Evolutionary conservation across 768 basidiomycete species (phyloP), one percentile per base, ranked within the genome.

Genomic region (Naganishia randhawae): DNA sequence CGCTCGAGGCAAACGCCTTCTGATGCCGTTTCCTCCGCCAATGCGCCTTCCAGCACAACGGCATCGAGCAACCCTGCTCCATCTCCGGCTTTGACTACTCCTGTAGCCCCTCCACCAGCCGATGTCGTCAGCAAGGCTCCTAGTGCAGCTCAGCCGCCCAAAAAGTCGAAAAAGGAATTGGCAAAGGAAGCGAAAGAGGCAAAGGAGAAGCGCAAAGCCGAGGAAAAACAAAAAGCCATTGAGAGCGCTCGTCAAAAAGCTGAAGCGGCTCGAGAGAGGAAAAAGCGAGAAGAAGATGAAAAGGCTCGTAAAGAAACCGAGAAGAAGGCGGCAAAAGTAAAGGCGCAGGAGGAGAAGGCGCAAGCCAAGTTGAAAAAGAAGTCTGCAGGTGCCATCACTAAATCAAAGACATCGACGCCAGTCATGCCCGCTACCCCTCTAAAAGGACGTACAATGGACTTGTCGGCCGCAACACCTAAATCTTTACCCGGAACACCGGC

Each of bases 91-190:
- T 22, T 9, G 10, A 31, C 54, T 10, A 42, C 11, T 22, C n/a
- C 55, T 5, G 31, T 31, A 14, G 19, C 25, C 17, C 14, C 45
- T 11, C 13, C 19, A 4, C 45, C 63, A 6, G 27, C 50, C 7
- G 32, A 22, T 6, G 2, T 19, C 17, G 32, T 8, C 27, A 19
- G 32, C 27, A 10, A 22, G 2, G 50, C 27, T 13, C 2, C 42
- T 19, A 50, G 27, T n/a, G 32, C 66, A 2, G 29, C 52, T 17
- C 50, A 71, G 10, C 42, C 53, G 11, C 50, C 66, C 0, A 73
- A 73, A 57, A 75, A 74, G 54, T 68, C 70, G 27, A 75, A 75
- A 53, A 77, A 77, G 67, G 70, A 77, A 50, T 62, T 76, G 14
- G 73, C 71, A 8, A 75, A 75, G 51, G 75, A 74, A 32, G 74